phyloP scores from a whole-genome alignment of 305 asterid genomes.

The Fraxinus albicans region DNA sequence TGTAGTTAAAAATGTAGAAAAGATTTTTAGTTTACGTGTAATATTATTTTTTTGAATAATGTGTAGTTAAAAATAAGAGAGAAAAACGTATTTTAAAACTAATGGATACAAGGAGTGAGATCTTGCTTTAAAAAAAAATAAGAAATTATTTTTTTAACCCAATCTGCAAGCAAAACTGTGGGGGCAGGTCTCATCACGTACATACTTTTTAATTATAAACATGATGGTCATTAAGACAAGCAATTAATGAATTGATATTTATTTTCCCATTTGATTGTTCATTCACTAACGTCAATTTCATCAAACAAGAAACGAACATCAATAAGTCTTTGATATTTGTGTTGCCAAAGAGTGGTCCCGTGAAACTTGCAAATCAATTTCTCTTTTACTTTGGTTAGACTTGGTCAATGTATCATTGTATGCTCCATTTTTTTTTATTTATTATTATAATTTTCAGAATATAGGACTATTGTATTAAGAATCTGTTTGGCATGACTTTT shows the following conservation, averaged over 20 bases:
- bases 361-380: background rate
- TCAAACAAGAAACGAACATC: background rate
- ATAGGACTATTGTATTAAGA: too few relatives aligned
- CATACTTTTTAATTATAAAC: background rate
- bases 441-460: too few relatives aligned
- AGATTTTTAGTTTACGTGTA: too few relatives aligned
- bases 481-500: too few relatives aligned
- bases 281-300: too few relatives aligned
- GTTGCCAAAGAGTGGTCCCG: background rate
- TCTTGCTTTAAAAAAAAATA: background rate
- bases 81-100: too few relatives aligned
- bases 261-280: background rate
- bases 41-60: too few relatives aligned
- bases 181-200: background rate
- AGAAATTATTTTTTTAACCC: background rate
- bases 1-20: too few relatives aligned
- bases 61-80: too few relatives aligned
- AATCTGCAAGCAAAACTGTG: background rate
- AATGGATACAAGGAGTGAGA: background rate
- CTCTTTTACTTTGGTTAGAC: background rate
- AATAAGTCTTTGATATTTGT: background rate
- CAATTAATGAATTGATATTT: background rate
- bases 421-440: background rate
- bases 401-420: background rate
- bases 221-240: background rate